Percentiles rank a stretch among this genome's conserved stretches.
Evolutionary conservation across 2,329 filamentous ascomycete genomes (phyloP).

Genomic region (Endocalyx cinctus): DNA sequence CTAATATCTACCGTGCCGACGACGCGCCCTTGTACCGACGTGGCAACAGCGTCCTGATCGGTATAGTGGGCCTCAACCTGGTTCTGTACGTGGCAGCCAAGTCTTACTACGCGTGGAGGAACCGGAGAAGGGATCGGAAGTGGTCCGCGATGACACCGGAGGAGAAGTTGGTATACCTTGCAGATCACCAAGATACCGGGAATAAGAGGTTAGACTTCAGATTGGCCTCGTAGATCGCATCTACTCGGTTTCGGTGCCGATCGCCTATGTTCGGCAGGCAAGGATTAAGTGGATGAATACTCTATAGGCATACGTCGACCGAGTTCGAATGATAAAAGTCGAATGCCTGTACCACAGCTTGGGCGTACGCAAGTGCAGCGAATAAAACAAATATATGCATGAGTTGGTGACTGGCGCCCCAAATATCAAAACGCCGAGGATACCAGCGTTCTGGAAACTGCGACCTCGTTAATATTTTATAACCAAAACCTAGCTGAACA

Average conservation of each 20-base stretch:
- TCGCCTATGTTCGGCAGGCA: no score
- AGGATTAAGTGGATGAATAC: no score
- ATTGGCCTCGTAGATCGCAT: conserved; percentile 30
- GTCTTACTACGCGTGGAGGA: conserved; percentile 46
- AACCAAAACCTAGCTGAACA: neutral
- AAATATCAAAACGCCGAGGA: conserved; percentile 4
- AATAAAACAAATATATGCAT: conserved; percentile 4
- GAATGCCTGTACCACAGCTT: conserved; percentile 20
- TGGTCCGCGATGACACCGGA: conserved; percentile 45
- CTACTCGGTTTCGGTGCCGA: no score
- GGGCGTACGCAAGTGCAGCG: conserved; percentile 3
- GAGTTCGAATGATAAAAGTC: conserved; percentile 28
- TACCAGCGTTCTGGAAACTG: conserved; percentile 5
- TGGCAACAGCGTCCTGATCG: conserved; percentile 51
- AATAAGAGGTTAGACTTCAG: conserved; percentile 41
- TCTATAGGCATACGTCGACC: no score
- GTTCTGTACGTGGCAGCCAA: conserved; percentile 45
- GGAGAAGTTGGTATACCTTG: conserved; percentile 44
- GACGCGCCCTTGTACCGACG: conserved; percentile 49
- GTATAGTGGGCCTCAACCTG: conserved; percentile 44
- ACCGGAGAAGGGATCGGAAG: conserved; percentile 36
- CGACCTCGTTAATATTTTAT: neutral
- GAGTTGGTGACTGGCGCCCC: conserved; percentile 6
- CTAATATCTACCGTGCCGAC: conserved; percentile 46
- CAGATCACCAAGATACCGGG: conserved; percentile 36